Evolutionary conservation across 768 basidiomycete genomes (phyloP), one percentile per base, ranked within the genome.

Genomic region (Pholiota conissans): DNA sequence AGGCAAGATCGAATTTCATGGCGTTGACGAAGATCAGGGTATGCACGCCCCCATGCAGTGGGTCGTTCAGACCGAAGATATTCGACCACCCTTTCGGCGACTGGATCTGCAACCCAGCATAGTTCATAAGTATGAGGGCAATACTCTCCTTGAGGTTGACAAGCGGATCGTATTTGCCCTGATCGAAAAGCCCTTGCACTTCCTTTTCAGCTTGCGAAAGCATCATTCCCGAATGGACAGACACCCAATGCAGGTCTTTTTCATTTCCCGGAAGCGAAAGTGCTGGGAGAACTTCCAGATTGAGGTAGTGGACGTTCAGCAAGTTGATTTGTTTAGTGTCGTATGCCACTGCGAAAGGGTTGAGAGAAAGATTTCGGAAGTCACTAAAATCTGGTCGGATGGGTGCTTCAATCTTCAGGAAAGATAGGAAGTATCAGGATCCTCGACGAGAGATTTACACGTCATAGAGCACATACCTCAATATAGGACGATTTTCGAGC

Each of bases 401-500:
- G 6, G 59, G 74, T 35, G 65, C 65, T 16, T 68, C 69, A 28
- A 73, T 55, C 69, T 72, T n/a, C n/a, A n/a, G n/a, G n/a, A n/a
- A 35, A 7, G 22, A 10, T 14, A 52, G 18, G 56, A 55, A 47
- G 58, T 24, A 67, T 65, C 61, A 54, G 59, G 59, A 30, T 65
- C 49, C 55, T 61, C 4, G 57, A 58, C 0, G 60, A 18, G n/a
- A 63, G 65, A 9, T 64, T 58, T 13, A 66, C 55, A 45, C 14
- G 35, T 13, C 2, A 16, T 5, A 5, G 10, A 71, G 69, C 69
- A n/a, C n/a, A n/a, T 65, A 76, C 73, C 65, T 79, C 76, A 5
- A 85, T 68, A 56, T 81, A 86, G 24, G 66, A 73, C 1, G 83
- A 86, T 60, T 81, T 84, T 35, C 84, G 74, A 8, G 85, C 84